Percentiles rank a stretch among this genome's conserved stretches.
Evolutionary conservation across 257 asterid genomes (phyloP).

Genomic region (Vinca minor): DNA sequence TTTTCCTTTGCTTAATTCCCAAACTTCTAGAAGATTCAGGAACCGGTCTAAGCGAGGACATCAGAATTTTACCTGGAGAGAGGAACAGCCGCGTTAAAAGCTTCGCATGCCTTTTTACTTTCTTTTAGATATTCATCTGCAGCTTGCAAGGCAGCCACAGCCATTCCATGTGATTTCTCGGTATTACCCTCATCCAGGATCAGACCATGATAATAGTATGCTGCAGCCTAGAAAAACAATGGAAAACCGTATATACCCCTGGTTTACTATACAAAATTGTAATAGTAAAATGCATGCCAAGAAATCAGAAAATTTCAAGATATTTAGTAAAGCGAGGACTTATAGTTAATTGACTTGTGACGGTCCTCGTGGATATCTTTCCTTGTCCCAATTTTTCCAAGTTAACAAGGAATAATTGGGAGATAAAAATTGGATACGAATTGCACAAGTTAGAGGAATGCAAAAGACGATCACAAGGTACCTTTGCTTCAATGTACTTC

Average conservation of each 20-base stretch:
- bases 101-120: conserved; percentile 78
- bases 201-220: conserved; percentile 93
- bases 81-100: conserved; percentile 64
- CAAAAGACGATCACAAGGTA: conserved; percentile 22
- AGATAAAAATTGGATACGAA: not conserved
- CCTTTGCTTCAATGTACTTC: conserved; percentile 90
- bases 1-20: too few species aligned
- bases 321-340: too few species aligned
- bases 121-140: conserved; percentile 96
- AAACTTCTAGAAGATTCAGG: too few species aligned
- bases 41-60: too few species aligned
- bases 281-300: not conserved
- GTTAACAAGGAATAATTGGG: not conserved
- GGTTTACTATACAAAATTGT: not conserved
- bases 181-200: conserved; percentile 97
- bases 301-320: not conserved
- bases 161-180: conserved; percentile 96
- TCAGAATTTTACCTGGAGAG: conserved; percentile 62
- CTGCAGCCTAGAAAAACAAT: conserved; percentile 61
- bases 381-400: too few species aligned
- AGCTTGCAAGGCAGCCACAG: conserved; percentile 93
- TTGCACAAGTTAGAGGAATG: not conserved
- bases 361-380: too few species aligned
- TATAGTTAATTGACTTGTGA: too few species aligned
- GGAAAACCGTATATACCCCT: conserved; percentile 4